phyloP scores from a whole-genome alignment of 192 early-diverging fungal species.

The Mortierella antarctica region DNA sequence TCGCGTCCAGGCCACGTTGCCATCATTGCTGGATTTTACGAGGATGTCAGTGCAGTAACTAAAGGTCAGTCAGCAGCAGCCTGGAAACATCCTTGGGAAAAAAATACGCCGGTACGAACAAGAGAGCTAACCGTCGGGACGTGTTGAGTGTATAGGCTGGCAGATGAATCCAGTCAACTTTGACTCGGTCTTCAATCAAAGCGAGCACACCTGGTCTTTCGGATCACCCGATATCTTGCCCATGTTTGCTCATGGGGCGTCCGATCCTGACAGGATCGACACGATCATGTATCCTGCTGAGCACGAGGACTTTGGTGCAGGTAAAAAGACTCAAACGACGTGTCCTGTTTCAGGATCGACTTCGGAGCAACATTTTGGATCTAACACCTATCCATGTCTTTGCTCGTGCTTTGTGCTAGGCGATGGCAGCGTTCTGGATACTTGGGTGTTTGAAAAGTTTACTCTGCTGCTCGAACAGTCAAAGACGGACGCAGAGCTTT shows the following conservation, averaged over 20 bases:
- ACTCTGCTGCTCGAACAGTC: constrained; percentile 72
- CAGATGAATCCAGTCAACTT: constrained; percentile 97
- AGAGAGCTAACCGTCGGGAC: not conserved
- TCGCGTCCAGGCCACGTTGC: constrained; percentile 97
- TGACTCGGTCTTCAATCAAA: constrained; percentile 96
- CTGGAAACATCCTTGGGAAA: not conserved
- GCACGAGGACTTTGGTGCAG: constrained; percentile 88
- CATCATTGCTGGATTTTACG: constrained; percentile 97
- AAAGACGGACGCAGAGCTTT: constrained; percentile 56
- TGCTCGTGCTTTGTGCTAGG: constrained; percentile 3
- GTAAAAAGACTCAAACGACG: constrained; percentile 33
- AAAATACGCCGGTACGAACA: not conserved
- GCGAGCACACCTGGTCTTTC: constrained; percentile 95
- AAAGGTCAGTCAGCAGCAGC: constrained; percentile 67
- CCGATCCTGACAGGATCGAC: constrained; percentile 81
- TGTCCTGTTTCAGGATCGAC: not conserved
- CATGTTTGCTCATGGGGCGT: constrained; percentile 95
- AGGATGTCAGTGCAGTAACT: constrained; percentile 97
- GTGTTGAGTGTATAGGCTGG: constrained; percentile 73
- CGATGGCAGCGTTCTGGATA: constrained; percentile 89
- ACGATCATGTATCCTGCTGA: constrained; percentile 92
- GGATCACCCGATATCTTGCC: constrained; percentile 97
- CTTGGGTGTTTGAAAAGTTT: constrained; percentile 93
- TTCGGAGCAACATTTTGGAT: not conserved
- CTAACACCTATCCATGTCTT: not conserved